These are phyloP conservation scores for Fusarium neocosmosporiellum DNA, from an alignment of 2,329 filamentous ascomycete species.

Conservation along the genomic window DNA sequence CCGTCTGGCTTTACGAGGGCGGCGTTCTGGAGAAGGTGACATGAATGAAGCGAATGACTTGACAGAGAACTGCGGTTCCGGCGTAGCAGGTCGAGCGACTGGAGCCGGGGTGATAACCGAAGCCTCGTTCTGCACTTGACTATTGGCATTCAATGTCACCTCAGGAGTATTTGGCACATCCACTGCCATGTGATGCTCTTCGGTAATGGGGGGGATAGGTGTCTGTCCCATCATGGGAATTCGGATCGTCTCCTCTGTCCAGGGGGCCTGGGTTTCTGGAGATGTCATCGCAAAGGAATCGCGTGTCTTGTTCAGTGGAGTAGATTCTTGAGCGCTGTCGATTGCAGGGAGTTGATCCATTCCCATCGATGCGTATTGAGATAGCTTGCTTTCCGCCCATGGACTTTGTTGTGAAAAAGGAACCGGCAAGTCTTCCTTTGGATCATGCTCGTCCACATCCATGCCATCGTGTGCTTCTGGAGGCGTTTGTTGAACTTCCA, in stretches of 20 bases:
- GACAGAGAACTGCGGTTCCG: constrained; percentile 60
- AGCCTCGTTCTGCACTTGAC: constrained; percentile 10
- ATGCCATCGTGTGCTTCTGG: background rate
- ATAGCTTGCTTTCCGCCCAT: constrained; percentile 35
- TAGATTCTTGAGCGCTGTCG: background rate
- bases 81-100: constrained; percentile 48
- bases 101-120: constrained; percentile 1
- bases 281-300: background rate
- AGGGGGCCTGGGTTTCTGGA: constrained; percentile 37
- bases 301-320: background rate
- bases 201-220: background rate
- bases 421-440: constrained; percentile 13
- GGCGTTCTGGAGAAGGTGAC: constrained; percentile 59
- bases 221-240: background rate
- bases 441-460: background rate
- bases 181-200: background rate
- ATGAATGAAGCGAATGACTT: constrained; percentile 66
- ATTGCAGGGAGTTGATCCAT: background rate
- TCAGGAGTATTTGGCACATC: constrained; percentile 4
- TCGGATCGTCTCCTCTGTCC: constrained; percentile 16
- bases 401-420: constrained; percentile 42
- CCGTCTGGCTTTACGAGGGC: constrained; percentile 23
- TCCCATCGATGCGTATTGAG: constrained; percentile 30
- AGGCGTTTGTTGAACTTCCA: background rate
- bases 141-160: background rate